Conservation (phyloP, 495 filamentous ascomycete species). For the Neurospora sp. region DNA sequence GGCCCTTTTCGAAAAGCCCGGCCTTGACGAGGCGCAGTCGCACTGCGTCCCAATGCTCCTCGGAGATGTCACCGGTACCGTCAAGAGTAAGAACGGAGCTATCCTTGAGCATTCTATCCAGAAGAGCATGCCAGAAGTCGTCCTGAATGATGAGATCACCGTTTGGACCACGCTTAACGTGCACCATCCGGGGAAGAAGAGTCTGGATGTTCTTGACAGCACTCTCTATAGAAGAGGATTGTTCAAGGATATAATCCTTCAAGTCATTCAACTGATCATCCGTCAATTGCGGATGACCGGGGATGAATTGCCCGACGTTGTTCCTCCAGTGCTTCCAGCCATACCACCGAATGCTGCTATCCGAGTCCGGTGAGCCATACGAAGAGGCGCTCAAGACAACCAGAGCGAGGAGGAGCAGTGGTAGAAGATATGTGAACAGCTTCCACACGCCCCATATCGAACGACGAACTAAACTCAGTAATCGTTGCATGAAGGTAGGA, state of each 20-base stretch:
- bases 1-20: not conserved
- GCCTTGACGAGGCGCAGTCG: conserved; percentile 16
- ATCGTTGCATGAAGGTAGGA: not conserved
- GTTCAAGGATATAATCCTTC: conserved; percentile 6
- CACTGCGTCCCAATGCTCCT: conserved; percentile 29
- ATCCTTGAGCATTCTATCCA: conserved; percentile 22
- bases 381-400: not conserved
- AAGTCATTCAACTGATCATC: conserved; percentile 15
- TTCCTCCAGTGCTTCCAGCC: conserved; percentile 11
- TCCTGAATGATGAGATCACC: conserved; percentile 37
- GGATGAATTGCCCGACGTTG: conserved; percentile 15
- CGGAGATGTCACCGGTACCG: conserved; percentile 17
- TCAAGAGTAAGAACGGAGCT: conserved; percentile 23
- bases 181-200: conserved; percentile 25
- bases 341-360: conserved; percentile 7
- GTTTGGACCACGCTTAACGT: conserved; percentile 24
- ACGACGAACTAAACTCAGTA: not conserved
- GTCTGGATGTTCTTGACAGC: conserved; percentile 20
- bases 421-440: not conserved
- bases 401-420: not conserved
- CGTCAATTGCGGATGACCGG: conserved; percentile 8
- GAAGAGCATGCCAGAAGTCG: conserved; percentile 47
- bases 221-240: conserved; percentile 4
- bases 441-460: not conserved
- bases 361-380: not conserved